Percentiles rank a stretch among this genome's conserved stretches.
These are phyloP conservation scores for Zygosaccharomyces pseudorouxii DNA, from an alignment of 805 yeast genomes.

Conservation along the genomic window DNA sequence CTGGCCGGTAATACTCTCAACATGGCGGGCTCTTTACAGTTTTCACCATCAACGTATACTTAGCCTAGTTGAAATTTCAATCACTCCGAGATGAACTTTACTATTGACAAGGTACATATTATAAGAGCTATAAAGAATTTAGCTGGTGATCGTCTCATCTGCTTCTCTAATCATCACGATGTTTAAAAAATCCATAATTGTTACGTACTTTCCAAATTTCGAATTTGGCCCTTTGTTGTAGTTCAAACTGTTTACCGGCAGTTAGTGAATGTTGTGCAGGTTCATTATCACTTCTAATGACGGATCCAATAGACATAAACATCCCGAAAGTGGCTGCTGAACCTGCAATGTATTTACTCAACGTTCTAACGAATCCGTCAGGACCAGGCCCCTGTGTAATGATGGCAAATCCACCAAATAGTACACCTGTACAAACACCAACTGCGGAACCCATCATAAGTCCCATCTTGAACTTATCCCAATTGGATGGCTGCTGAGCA, in stretches of 20 bases:
- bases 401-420: conserved; percentile 91
- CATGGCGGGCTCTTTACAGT: neutral
- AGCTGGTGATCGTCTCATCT: neutral
- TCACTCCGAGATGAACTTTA: conserved; percentile 6
- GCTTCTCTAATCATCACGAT: conserved; percentile 9
- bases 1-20: neutral
- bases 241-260: conserved; percentile 12
- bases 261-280: conserved; percentile 14
- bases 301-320: conserved; percentile 94
- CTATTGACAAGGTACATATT: conserved; percentile 12
- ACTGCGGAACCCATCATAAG: conserved; percentile 82
- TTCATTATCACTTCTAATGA: conserved; percentile 66
- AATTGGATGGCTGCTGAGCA: conserved; percentile 70
- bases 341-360: conserved; percentile 94
- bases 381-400: conserved; percentile 97
- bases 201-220: conserved; percentile 32
- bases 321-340: conserved; percentile 96
- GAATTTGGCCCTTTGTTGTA: conserved; percentile 33
- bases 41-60: neutral
- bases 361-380: conserved; percentile 90
- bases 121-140: conserved; percentile 4
- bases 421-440: conserved; percentile 91
- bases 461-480: conserved; percentile 98
- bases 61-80: conserved; percentile 2
- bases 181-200: conserved; percentile 17